A percentile compares a stretch with the other conserved stretches of the same genome.
These are phyloP conservation scores for Vavraia culicis DNA, from an alignment of 371 early-diverging fungal genomes.

Conservation along the genomic window DNA sequence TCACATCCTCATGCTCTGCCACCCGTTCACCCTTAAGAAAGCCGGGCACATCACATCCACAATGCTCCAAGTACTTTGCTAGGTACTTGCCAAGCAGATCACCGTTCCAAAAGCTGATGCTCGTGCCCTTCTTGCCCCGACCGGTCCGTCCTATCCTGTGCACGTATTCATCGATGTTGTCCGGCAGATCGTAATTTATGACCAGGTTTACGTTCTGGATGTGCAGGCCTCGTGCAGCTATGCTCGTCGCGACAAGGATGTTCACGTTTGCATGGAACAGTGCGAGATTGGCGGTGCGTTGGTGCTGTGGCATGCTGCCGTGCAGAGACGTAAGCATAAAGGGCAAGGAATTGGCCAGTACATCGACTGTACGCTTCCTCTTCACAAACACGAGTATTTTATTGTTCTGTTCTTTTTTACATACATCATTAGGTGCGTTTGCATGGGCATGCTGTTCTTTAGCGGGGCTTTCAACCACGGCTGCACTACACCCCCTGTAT, in stretches of 20 bases:
- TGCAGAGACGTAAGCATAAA: conserved; percentile 50
- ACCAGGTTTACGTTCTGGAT: conserved; percentile 77
- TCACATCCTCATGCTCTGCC: too few species aligned
- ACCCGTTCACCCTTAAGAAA: too few species aligned
- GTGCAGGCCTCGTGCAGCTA: conserved; percentile 79
- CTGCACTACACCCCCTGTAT: too few species aligned
- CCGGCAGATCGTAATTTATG: conserved; percentile 77
- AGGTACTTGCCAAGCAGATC: too few species aligned
- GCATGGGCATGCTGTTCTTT: too few species aligned
- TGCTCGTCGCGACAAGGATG: conserved; percentile 84
- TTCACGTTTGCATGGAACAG: conserved; percentile 73
- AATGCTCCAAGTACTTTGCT: too few species aligned
- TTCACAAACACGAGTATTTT: conserved; percentile 89
- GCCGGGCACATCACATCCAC: too few species aligned
- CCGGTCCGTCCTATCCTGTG: conserved; percentile 69
- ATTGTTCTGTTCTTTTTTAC: conserved; percentile 41
- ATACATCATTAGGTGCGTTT: too few species aligned
- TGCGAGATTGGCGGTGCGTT: conserved; percentile 52
- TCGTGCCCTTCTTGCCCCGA: conserved; percentile 70
- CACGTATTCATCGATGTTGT: conserved; percentile 70
- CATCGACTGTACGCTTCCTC: conserved; percentile 62
- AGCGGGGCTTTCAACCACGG: too few species aligned
- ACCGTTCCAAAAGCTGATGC: conserved; percentile 54
- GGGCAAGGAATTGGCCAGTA: conserved; percentile 51
- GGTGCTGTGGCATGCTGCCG: conserved; percentile 45